Conservation (phyloP, 1,284 basidiomycete genomes). For the Ceratobasidium sp. region DNA sequence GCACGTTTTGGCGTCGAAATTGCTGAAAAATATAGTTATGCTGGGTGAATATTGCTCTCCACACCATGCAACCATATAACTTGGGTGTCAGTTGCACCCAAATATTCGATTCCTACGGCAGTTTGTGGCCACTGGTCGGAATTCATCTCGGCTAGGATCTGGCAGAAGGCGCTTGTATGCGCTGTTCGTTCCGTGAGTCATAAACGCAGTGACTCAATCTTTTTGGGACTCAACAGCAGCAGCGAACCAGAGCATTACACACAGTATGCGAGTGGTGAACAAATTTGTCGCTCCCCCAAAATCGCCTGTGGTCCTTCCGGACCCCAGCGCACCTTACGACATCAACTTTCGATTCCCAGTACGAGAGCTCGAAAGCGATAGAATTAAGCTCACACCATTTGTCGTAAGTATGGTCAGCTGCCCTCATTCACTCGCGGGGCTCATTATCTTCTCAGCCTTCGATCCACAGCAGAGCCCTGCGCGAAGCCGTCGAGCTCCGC, state of each 20-base stretch:
- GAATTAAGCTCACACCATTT: slow-evolving; percentile 42
- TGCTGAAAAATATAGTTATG: background rate
- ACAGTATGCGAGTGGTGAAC: slow-evolving; percentile 6
- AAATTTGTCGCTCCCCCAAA: slow-evolving; percentile 11
- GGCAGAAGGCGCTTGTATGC: background rate
- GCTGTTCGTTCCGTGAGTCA: slow-evolving; percentile 6
- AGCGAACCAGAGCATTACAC: background rate
- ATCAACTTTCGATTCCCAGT: slow-evolving; percentile 41
- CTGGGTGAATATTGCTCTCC: too few relatives aligned
- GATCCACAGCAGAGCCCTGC: slow-evolving; percentile 33
- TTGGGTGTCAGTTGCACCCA: too few relatives aligned
- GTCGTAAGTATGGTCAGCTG: slow-evolving; percentile 37
- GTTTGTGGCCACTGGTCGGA: background rate
- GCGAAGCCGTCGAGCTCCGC: slow-evolving; percentile 27
- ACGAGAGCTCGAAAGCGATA: slow-evolving; percentile 40
- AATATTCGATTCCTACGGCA: background rate
- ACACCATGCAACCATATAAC: too few relatives aligned
- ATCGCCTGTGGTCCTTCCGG: background rate
- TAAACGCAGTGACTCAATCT: background rate
- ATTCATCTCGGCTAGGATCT: background rate
- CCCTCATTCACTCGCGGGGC: background rate
- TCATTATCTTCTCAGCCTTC: slow-evolving; percentile 37
- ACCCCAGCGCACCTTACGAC: slow-evolving; percentile 31
- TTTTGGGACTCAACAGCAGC: background rate
- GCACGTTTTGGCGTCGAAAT: background rate